Base-by-base conservation (phyloP, 331 rosid genomes). In the Malus hybrid region DNA sequence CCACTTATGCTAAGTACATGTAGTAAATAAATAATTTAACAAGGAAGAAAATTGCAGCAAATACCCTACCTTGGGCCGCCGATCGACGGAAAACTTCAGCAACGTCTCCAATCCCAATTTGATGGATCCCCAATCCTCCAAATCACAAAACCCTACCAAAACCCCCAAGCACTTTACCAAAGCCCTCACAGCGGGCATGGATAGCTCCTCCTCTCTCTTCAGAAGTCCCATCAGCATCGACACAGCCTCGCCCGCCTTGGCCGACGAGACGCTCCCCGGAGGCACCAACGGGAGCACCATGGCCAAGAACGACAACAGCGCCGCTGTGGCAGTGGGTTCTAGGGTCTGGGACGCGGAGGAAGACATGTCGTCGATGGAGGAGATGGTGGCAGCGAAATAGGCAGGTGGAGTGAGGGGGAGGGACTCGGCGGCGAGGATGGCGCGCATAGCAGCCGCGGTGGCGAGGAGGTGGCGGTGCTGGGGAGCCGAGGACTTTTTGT, bases 391-490 rank as follows among this genome's bases (percentile, higher is more conserved):
- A 5, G 95, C 95, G 63, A 93, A 91, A 77, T 90, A 91, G 1
- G 96, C 90, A 0, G 93, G 79, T 0, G 91, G 92, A 5, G 96
- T 86, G 63, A 91, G 82, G 16, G 95, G 92, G 36, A 94, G 92
- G 30, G 91, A 87, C 81, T 94, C 99, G 53, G 91, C 70, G 18
- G 82, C 4, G 29, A 90, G 93, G 60, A 89, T 88, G 32, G 93
- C 85, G 34, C 91, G 93, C 82, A 94, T 85, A 58, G 93, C 92
- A 20, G 86, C 89, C 32, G 96, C 96, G n/a, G 96, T 89, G 57
- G 97, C 93, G 13, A 92, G 81, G 44, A 92, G 96, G 82, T 94
- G 97, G 70, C 93, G 96, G 75, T 94, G 97, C 68, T 94, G 99
- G 2, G 93, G 86, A 0, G 98, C 97, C 18, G 87, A 50, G 62